Base-by-base conservation (phyloP, 2,329 filamentous ascomycete genomes). In the Pyricularia grisea region DNA sequence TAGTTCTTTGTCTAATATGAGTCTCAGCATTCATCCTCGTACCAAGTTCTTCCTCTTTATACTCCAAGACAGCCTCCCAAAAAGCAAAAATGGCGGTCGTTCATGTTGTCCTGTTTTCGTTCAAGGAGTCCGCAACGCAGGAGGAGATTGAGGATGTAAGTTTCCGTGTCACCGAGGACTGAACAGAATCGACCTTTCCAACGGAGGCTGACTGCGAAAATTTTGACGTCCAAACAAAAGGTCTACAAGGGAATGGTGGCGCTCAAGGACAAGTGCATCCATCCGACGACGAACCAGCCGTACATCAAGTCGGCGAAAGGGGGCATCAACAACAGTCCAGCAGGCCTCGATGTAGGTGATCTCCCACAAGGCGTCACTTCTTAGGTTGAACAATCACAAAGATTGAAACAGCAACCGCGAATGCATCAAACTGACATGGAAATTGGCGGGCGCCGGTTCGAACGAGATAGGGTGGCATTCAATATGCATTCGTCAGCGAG, bases 401-500 rank as follows among this genome's bases (percentile, higher is more conserved):
- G n/a, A 60, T 3, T 9, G 14, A n/a, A 60, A 9, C 20, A 25
- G 55, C 14, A 60, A 10, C 31, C 31, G 27, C 27, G 3, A 1
- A 60, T 10, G n/a, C n/a, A n/a, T n/a, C n/a, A n/a, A n/a, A n/a
- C n/a, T n/a, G n/a, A n/a, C n/a, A n/a, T n/a, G n/a, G 11, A 60
- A 25, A 10, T 23, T 20, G 17, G 20, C 36, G 36, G 36, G 36
- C 30, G 30, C 4, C 9, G 30, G 12, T 50, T 50, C 2, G 5
- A 6, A 50, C 42, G 14, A n/a, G 2, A 61, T 61, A 88, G 89
- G 81, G 84, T 66, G 89, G 85, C 0, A 85, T 90, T 67, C 88
- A 88, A 0, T 90, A 93, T 75, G 88, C 82, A 0, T 93, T 93
- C 71, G 84, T 93, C 1, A 83, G 85, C 27, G 86, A 91, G 73